Evolutionary conservation across 495 filamentous ascomycete species (phyloP).

Genomic region (Penicillium psychrofluorescens): DNA sequence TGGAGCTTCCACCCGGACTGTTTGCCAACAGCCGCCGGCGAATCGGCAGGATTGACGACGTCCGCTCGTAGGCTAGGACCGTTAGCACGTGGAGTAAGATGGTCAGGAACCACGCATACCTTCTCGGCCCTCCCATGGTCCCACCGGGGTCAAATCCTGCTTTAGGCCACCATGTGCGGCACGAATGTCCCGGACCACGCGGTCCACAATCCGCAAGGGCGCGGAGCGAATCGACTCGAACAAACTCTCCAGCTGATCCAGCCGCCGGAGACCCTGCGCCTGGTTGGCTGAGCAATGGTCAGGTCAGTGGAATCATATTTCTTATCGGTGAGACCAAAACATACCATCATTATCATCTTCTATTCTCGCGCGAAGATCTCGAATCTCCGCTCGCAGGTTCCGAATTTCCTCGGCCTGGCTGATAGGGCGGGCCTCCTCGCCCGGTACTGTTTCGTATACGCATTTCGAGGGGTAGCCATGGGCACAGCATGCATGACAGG

Average conservation of each 20-base stretch:
- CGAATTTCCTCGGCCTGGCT: slow-evolving; percentile 38
- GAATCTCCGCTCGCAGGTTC: slow-evolving; percentile 34
- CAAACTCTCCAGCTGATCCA: slow-evolving; percentile 28
- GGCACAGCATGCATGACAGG: slow-evolving; percentile 41
- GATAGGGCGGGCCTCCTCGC: slow-evolving; percentile 32
- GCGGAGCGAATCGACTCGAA: slow-evolving; percentile 36
- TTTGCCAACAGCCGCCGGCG: slow-evolving; percentile 1
- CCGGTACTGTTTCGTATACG: slow-evolving; percentile 28
- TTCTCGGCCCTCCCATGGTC: slow-evolving; percentile 23
- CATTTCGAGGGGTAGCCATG: slow-evolving; percentile 41
- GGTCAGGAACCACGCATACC: slow-evolving; percentile 9
- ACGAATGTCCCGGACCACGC: slow-evolving; percentile 28
- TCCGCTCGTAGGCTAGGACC: slow-evolving; percentile 6
- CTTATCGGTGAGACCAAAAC: neutral
- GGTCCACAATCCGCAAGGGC: slow-evolving; percentile 25
- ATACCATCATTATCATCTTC: slow-evolving; percentile 20
- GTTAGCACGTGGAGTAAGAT: neutral
- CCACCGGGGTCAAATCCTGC: slow-evolving; percentile 12
- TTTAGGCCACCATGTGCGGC: slow-evolving; percentile 13
- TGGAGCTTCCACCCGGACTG: slow-evolving; percentile 4
- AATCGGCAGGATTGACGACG: slow-evolving; percentile 5
- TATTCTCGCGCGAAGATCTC: slow-evolving; percentile 22
- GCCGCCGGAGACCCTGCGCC: slow-evolving; percentile 16
- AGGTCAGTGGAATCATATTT: neutral
- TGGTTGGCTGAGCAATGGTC: slow-evolving; percentile 10